Evolutionary conservation across 2,329 filamentous ascomycete genomes (phyloP).

Genomic region (Aureobasidium namibiae): DNA sequence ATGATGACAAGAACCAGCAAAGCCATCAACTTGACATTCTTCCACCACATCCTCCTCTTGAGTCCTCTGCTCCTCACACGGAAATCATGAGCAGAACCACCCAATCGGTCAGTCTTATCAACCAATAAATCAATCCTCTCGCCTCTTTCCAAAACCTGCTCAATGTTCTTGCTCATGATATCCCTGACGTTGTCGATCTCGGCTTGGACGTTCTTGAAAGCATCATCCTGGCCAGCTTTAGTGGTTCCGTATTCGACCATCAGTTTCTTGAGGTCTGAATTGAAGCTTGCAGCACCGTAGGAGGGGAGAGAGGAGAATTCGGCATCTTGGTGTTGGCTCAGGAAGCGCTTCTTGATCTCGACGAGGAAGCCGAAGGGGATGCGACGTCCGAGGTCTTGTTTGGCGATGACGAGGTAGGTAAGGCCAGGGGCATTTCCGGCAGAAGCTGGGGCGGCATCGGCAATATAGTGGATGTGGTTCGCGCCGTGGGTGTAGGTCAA

Average conservation of each 20-base stretch:
- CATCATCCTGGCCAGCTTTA: conserved; percentile 66
- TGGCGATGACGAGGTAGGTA: conserved; percentile 85
- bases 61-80: conserved; percentile 76
- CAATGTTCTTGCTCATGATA: conserved; percentile 94
- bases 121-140: conserved; percentile 91
- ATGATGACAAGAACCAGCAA: conserved; percentile 64
- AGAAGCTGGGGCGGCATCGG: conserved; percentile 50
- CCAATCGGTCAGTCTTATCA: conserved; percentile 90
- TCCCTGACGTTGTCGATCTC: conserved; percentile 89
- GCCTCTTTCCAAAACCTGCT: conserved; percentile 76
- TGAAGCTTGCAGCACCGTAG: conserved; percentile 87
- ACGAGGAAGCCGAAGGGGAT: conserved; percentile 89
- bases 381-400: conserved; percentile 71
- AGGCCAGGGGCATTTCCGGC: conserved; percentile 56
- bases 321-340: conserved; percentile 59
- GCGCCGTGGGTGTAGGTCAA: conserved; percentile 79
- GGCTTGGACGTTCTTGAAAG: conserved; percentile 70
- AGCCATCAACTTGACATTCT: conserved; percentile 93
- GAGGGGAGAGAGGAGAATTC: conserved; percentile 73
- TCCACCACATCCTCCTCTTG: conserved; percentile 98
- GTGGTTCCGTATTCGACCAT: conserved; percentile 82
- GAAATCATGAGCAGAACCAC: conserved; percentile 83
- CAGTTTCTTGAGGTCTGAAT: conserved; percentile 63
- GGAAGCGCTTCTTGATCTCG: conserved; percentile 83
- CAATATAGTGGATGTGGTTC: conserved; percentile 92